A percentile compares a stretch with the other conserved stretches of the same genome.
These are phyloP conservation scores for Syncephalastrum contaminatum DNA, from an alignment of 371 early-diverging fungal species.

Conservation along the genomic window DNA sequence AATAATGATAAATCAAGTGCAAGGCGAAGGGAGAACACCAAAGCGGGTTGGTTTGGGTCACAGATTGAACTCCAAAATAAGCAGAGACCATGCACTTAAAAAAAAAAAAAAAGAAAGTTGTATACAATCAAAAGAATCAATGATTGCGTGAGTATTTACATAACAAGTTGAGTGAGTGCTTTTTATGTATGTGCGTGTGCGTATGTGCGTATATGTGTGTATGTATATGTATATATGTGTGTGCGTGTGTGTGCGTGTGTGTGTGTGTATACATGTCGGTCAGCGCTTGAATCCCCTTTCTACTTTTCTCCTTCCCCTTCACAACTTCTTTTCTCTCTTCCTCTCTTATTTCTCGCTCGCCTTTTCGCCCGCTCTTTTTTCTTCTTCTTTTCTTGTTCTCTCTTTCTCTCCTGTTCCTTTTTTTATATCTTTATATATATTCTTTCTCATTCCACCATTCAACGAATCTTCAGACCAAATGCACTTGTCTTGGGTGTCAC, in stretches of 20 bases:
- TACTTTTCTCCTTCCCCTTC: slow-evolving; percentile 10
- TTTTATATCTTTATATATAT: background rate
- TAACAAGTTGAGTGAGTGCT: no score
- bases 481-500: background rate
- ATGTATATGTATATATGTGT: background rate
- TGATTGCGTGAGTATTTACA: no score
- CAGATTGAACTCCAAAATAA: no score
- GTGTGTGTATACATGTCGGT: background rate
- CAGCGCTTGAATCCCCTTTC: slow-evolving; percentile 3
- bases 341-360: slow-evolving; percentile 8
- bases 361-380: slow-evolving; percentile 10
- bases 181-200: no score
- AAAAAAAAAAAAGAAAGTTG: no score
- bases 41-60: no score
- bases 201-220: no score
- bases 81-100: no score
- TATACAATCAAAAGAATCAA: no score
- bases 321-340: slow-evolving; percentile 11
- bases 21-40: no score
- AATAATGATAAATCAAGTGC: no score
- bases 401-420: slow-evolving; percentile 8
- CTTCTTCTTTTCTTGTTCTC: slow-evolving; percentile 11
- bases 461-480: background rate
- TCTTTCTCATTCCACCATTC: background rate
- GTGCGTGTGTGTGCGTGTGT: background rate